Conservation (phyloP, 352 stramenopile species). For the Phytophthora agathidicida region DNA sequence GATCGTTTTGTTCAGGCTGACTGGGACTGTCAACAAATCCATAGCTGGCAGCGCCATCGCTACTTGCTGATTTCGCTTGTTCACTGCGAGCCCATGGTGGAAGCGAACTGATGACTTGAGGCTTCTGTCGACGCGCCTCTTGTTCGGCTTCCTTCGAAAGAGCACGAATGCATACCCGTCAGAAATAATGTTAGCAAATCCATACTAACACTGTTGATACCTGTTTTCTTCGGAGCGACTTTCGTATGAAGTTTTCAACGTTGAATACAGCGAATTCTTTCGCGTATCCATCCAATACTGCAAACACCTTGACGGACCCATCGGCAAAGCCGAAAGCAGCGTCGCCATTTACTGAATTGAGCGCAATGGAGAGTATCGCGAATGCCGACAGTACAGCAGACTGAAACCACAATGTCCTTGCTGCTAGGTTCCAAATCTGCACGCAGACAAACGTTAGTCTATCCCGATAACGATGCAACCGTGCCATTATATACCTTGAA, state of each 20-base stretch:
- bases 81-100: slow-evolving; percentile 67
- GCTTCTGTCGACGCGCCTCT: slow-evolving; percentile 45
- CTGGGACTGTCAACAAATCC: background rate
- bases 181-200: background rate
- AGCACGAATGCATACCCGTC: slow-evolving; percentile 12
- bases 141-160: slow-evolving; percentile 47
- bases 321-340: slow-evolving; percentile 75
- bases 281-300: slow-evolving; percentile 51
- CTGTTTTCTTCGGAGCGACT: slow-evolving; percentile 24
- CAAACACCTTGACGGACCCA: slow-evolving; percentile 66
- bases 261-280: slow-evolving; percentile 60
- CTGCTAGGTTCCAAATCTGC: slow-evolving; percentile 81
- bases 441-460: background rate
- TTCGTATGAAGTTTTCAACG: slow-evolving; percentile 56
- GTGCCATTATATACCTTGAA: slow-evolving; percentile 61
- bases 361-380: slow-evolving; percentile 64
- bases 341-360: slow-evolving; percentile 72
- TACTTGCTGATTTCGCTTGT: slow-evolving; percentile 26
- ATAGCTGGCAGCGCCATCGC: background rate
- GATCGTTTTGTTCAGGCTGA: background rate
- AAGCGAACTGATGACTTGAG: slow-evolving; percentile 75
- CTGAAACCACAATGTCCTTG: slow-evolving; percentile 71
- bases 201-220: no score
- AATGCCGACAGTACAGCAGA: slow-evolving; percentile 80
- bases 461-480: background rate